Percentiles rank a stretch among this genome's conserved stretches.
Evolutionary conservation across 2,329 filamentous ascomycete genomes (phyloP).

Genomic region (Aspergillus viridinutans): DNA sequence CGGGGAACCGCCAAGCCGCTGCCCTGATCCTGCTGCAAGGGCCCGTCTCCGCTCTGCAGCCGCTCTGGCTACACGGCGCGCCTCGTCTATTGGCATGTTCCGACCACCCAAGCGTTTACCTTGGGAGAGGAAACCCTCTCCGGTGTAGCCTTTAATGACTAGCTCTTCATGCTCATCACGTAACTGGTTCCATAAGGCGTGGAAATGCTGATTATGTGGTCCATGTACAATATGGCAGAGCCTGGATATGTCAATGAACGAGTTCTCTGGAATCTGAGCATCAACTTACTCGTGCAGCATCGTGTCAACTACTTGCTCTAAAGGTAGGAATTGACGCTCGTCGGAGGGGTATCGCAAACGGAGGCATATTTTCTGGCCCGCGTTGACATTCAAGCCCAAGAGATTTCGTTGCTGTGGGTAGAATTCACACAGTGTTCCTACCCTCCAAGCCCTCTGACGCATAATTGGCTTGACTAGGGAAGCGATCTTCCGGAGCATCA

Average conservation of each 20-base stretch:
- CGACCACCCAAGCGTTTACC: conserved; percentile 69
- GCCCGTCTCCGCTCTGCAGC: conserved; percentile 67
- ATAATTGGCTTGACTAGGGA: conserved; percentile 94
- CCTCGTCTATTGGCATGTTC: conserved; percentile 65
- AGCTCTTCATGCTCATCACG: conserved; percentile 79
- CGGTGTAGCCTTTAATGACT: conserved; percentile 76
- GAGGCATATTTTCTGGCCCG: conserved; percentile 73
- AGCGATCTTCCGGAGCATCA: conserved; percentile 71
- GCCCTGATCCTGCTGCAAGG: conserved; percentile 60
- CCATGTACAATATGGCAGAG: conserved; percentile 83
- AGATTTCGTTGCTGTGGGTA: conserved; percentile 70
- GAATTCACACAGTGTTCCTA: conserved; percentile 78
- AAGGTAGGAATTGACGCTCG: conserved; percentile 68
- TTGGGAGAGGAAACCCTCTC: conserved; percentile 77
- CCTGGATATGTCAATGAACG: conserved; percentile 25
- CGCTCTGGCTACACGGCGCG: conserved; percentile 66
- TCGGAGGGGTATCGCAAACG: conserved; percentile 74
- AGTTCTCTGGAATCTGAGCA: background rate
- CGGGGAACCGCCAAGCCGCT: conserved; percentile 64
- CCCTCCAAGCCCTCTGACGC: conserved; percentile 77
- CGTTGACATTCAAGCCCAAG: conserved; percentile 75
- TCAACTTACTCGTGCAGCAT: conserved; percentile 74
- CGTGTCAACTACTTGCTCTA: conserved; percentile 80
- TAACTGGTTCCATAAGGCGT: conserved; percentile 83
- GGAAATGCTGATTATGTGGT: conserved; percentile 77